phyloP scores from a whole-genome alignment of 2,329 filamentous ascomycete species.

The Hyphodiscus sp. region DNA sequence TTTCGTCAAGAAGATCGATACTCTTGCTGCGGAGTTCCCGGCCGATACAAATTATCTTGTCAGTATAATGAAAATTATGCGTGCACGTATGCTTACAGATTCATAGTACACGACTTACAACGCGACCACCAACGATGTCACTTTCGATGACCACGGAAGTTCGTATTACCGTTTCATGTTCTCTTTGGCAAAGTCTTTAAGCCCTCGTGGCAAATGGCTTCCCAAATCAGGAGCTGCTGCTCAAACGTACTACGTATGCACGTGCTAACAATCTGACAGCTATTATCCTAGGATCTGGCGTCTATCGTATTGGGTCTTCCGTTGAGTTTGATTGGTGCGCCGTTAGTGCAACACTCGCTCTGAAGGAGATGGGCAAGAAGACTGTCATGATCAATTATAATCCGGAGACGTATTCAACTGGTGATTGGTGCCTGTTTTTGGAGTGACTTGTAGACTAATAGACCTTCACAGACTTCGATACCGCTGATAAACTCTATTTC shows the following conservation, averaged over 20 bases:
- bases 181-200: no score
- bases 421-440: no score
- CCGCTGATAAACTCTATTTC: conserved; percentile 88
- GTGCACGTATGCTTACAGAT: no score
- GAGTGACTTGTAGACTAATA: no score
- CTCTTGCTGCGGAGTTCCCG: conserved; percentile 92
- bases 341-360: conserved; percentile 78
- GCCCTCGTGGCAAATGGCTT: no score
- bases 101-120: conserved; percentile 95
- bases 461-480: conserved; percentile 61
- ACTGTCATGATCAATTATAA: conserved; percentile 85
- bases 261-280: conserved; percentile 23
- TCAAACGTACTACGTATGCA: no score
- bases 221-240: no score
- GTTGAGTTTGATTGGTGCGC: conserved; percentile 99
- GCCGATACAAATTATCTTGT: conserved; percentile 84
- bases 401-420: conserved; percentile 64
- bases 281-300: conserved; percentile 85
- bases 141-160: conserved; percentile 83
- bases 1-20: conserved; percentile 98
- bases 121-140: conserved; percentile 85
- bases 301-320: conserved; percentile 95
- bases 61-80: no score
- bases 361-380: conserved; percentile 87
- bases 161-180: neutral